A percentile compares a stretch with the other conserved stretches of the same genome.
These are phyloP conservation scores for Beauveria bassiana DNA, from an alignment of 2,329 filamentous ascomycete genomes.

Conservation along the genomic window DNA sequence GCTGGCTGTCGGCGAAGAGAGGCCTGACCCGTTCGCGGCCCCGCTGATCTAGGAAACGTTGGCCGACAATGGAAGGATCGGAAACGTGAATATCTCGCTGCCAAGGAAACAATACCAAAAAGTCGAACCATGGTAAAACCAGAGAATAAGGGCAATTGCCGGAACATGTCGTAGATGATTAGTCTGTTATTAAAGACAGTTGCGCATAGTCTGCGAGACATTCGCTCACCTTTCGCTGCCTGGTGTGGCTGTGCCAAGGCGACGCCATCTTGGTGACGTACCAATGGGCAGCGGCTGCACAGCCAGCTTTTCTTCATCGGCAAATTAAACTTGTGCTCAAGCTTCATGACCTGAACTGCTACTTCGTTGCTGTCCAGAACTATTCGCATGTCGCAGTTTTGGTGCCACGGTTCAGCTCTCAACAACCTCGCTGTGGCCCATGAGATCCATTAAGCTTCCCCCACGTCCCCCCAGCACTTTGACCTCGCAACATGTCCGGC, in stretches of 20 bases:
- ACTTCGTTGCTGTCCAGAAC: neutral
- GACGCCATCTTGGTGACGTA: conserved; percentile 9
- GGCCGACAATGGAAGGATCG: neutral
- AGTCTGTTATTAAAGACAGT: neutral
- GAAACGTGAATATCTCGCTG: too few relatives aligned
- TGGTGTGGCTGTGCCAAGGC: conserved; percentile 11
- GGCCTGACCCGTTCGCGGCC: neutral
- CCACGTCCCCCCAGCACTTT: neutral
- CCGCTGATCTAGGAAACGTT: conserved; percentile 5
- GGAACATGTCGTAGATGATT: neutral
- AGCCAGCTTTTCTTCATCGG: neutral
- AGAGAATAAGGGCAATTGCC: too few relatives aligned
- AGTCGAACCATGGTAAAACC: neutral
- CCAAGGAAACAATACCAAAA: too few relatives aligned
- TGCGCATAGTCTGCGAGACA: neutral
- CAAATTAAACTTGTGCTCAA: neutral
- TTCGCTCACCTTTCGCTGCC: neutral
- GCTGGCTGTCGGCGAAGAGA: neutral
- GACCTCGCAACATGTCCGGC: conserved; percentile 24
- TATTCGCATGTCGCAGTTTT: neutral
- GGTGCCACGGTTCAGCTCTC: neutral
- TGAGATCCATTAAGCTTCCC: conserved; percentile 8
- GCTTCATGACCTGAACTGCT: neutral
- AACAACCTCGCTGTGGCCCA: neutral
- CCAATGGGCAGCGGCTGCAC: neutral